These are phyloP conservation scores for Solanum piurae DNA, from an alignment of 257 asterid species.

Conservation along the genomic window DNA sequence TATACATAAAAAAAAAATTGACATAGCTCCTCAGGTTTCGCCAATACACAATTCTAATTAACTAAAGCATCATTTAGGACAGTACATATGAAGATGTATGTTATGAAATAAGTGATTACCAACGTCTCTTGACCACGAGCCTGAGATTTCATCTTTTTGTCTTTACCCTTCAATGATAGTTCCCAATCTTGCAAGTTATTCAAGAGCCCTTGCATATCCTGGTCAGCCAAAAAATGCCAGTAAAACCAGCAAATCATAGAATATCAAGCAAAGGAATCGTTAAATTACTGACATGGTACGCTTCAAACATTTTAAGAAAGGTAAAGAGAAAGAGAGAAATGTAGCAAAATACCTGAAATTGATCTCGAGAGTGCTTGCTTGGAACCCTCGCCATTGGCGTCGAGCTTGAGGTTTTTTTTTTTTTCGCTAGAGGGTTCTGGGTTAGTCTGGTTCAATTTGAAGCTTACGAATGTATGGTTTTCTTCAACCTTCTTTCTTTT, in stretches of 20 bases:
- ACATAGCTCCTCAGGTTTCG: neutral
- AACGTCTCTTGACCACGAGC: conserved; percentile 29
- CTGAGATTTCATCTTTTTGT: conserved; percentile 58
- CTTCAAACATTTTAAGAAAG: neutral
- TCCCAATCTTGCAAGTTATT: conserved; percentile 92
- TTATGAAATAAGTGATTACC: conserved; percentile 29
- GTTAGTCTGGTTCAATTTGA: neutral
- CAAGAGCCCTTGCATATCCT: conserved; percentile 76
- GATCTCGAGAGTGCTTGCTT: conserved; percentile 55
- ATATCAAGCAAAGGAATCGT: neutral
- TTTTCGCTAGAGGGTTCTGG: neutral
- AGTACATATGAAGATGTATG: neutral
- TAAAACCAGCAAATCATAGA: neutral
- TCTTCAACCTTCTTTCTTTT: neutral
- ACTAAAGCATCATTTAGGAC: neutral
- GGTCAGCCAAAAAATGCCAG: conserved; percentile 13
- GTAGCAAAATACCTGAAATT: conserved; percentile 31
- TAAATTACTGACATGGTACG: neutral
- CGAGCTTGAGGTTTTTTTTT: neutral
- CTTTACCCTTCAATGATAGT: conserved; percentile 59
- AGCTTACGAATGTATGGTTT: neutral
- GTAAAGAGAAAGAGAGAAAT: neutral
- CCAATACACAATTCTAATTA: neutral
- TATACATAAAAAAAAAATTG: neutral
- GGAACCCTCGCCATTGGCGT: conserved; percentile 50